Evolutionary conservation across 2,329 filamentous ascomycete species (phyloP), one percentile per base, ranked within the genome.

Genomic region (Pseudocercospora fuligena): DNA sequence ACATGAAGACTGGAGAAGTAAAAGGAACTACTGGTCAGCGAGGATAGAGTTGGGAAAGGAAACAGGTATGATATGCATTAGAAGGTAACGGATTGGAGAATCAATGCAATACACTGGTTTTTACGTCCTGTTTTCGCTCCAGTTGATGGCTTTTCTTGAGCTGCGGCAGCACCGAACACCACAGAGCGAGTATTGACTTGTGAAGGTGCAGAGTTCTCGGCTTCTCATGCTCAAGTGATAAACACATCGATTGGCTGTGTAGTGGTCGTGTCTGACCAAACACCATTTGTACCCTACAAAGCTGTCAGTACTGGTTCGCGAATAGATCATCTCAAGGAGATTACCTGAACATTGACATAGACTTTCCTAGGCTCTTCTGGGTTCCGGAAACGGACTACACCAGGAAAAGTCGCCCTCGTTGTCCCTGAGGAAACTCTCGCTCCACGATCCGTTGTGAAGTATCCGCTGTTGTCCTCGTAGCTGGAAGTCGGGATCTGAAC

Each of bases 1-100:
- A 59, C 8, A 65, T 65, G 27, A 63, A 53, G 40, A 60, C 46
- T 2, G 66, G 64, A 7, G 63, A 64, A 7, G 51, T 66, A 25
- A 61, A 53, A 19, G 61, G 58, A 3, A 64, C 58, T 12, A 64
- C 56, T 36, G 68, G 64, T 1, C 57, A 40, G 16, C 46, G 68
- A 56, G 68, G 68, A 36, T 70, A 61, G 29, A 40, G 33, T 8
- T 51, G 9, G 21, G 21, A 23, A 9, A 16, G 47, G 9, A 9
- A 27, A 51, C 9, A 27, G 9, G 14, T 51, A 51, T 25, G 5
- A 43, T 3, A 43, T 19, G n/a, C 14, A n/a, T 6, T 5, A 43
- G 9, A 19, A 8, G 40, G 14, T 16, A 19, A 43, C 16, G 40
- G 16, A 8, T 43, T 43, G 40, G 40, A 43, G 16, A 19, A 7